Evolutionary conservation across 2,329 filamentous ascomycete species (phyloP).

Genomic region (Calonectria pteridis): DNA sequence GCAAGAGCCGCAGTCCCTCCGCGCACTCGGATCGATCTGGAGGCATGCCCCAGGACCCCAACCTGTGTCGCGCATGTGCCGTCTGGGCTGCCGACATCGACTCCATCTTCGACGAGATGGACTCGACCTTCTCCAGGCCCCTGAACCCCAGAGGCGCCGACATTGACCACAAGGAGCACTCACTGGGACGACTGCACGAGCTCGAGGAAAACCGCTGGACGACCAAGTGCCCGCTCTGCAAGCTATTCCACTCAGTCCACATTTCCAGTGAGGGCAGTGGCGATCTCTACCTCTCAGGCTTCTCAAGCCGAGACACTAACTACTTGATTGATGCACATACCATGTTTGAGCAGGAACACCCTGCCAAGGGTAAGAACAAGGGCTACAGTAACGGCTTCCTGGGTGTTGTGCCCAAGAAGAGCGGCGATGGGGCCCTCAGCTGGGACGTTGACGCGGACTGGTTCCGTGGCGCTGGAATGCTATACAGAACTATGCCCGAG

Average conservation of each 20-base stretch:
- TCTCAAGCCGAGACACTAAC: constrained; percentile 51
- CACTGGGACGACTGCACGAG: constrained; percentile 43
- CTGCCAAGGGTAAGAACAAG: constrained; percentile 44
- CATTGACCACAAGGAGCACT: constrained; percentile 49
- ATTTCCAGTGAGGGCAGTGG: constrained; percentile 47
- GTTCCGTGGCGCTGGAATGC: constrained; percentile 51
- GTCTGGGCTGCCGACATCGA: constrained; percentile 51
- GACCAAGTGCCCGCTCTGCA: constrained; percentile 51
- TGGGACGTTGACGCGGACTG: constrained; percentile 49
- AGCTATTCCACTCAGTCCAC: constrained; percentile 50
- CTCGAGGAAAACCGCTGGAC: constrained; percentile 50
- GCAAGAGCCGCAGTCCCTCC: constrained; percentile 52
- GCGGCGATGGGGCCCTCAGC: constrained; percentile 43
- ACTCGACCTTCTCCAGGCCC: constrained; percentile 45
- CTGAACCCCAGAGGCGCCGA: constrained; percentile 46
- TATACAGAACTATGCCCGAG: constrained; percentile 48
- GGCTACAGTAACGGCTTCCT: constrained; percentile 49
- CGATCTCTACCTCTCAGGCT: constrained; percentile 48
- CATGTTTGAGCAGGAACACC: constrained; percentile 49
- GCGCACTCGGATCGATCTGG: constrained; percentile 49
- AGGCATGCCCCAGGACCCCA: constrained; percentile 45
- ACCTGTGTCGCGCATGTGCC: constrained; percentile 48
- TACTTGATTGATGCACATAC: constrained; percentile 49
- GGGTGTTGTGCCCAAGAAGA: constrained; percentile 50
- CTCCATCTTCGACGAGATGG: constrained; percentile 48